phyloP scores from a whole-genome alignment of 2,329 filamentous ascomycete species.

The Cladosporium sp. region DNA sequence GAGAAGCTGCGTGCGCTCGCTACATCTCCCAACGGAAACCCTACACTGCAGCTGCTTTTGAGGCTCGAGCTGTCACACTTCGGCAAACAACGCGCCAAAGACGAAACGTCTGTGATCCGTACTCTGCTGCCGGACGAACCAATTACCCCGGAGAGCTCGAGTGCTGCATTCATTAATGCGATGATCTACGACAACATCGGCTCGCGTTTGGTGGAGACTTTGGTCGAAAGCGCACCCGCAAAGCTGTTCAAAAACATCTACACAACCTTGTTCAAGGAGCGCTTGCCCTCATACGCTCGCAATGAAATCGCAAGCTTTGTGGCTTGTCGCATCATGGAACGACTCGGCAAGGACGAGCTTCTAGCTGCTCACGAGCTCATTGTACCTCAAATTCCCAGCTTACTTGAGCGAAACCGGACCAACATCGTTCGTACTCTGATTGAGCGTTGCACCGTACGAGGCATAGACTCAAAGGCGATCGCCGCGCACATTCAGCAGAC shows the following conservation, averaged over 20 bases:
- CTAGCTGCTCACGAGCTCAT: constrained; percentile 68
- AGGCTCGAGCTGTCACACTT: constrained; percentile 78
- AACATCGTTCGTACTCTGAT: constrained; percentile 77
- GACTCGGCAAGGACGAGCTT: constrained; percentile 82
- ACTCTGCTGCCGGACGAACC: constrained; percentile 77
- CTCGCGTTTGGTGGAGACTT: constrained; percentile 81
- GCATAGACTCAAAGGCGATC: constrained; percentile 53
- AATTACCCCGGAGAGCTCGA: constrained; percentile 67
- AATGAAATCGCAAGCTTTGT: constrained; percentile 91
- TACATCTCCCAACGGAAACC: constrained; percentile 85
- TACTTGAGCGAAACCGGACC: constrained; percentile 72
- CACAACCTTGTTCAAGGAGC: constrained; percentile 70
- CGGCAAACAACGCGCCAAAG: constrained; percentile 61
- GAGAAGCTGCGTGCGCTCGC: constrained; percentile 79
- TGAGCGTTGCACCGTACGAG: constrained; percentile 72
- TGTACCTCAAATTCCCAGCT: constrained; percentile 64
- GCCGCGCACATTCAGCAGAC: constrained; percentile 55
- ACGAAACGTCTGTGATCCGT: constrained; percentile 66
- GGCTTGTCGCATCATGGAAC: constrained; percentile 74
- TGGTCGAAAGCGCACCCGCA: constrained; percentile 74
- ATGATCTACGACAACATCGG: constrained; percentile 88
- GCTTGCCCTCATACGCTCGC: constrained; percentile 74
- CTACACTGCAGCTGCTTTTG: constrained; percentile 83
- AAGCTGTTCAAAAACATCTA: constrained; percentile 90
- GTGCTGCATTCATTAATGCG: constrained; percentile 75